Conservation (phyloP, 1,139 yeast genomes). For the Blastobotrys ciferrii region DNA sequence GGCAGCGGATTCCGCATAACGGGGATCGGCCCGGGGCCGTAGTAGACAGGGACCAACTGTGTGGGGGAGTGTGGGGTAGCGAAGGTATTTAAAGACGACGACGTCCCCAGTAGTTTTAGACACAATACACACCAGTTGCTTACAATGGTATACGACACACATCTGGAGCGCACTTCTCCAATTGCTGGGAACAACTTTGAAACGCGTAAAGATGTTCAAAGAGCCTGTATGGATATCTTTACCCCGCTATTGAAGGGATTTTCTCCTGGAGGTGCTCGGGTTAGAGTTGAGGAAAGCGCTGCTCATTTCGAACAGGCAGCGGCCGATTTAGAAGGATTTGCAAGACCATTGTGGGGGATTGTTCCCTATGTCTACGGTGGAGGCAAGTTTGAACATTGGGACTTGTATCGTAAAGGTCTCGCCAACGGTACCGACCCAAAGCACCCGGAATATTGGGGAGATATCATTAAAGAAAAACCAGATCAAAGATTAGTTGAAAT, state of each 20-base stretch:
- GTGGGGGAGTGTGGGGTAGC: neutral
- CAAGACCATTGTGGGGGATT: constrained; percentile 34
- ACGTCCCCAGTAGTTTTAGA: neutral
- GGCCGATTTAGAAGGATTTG: constrained; percentile 32
- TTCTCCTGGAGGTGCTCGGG: constrained; percentile 19
- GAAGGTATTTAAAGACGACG: too few relatives aligned
- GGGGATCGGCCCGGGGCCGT: constrained; percentile 7
- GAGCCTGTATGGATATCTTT: constrained; percentile 16
- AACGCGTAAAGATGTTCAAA: constrained; percentile 16
- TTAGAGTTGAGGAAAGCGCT: constrained; percentile 21
- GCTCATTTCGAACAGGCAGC: constrained; percentile 27
- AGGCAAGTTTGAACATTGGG: constrained; percentile 29
- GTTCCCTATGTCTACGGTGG: constrained; percentile 32
- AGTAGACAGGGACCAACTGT: too few relatives aligned
- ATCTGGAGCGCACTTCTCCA: constrained; percentile 6
- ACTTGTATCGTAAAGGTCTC: constrained; percentile 27
- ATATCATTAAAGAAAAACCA: constrained; percentile 16
- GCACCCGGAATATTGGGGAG: constrained; percentile 36
- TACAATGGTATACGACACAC: constrained; percentile 2
- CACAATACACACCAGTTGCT: neutral
- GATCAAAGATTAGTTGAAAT: constrained; percentile 35
- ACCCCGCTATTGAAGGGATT: constrained; percentile 18
- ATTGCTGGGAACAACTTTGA: constrained; percentile 14
- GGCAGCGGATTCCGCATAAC: neutral
- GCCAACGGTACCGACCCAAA: constrained; percentile 34